Base-by-base conservation (phyloP, 768 basidiomycete species). In the Tricholoma matsutake region DNA sequence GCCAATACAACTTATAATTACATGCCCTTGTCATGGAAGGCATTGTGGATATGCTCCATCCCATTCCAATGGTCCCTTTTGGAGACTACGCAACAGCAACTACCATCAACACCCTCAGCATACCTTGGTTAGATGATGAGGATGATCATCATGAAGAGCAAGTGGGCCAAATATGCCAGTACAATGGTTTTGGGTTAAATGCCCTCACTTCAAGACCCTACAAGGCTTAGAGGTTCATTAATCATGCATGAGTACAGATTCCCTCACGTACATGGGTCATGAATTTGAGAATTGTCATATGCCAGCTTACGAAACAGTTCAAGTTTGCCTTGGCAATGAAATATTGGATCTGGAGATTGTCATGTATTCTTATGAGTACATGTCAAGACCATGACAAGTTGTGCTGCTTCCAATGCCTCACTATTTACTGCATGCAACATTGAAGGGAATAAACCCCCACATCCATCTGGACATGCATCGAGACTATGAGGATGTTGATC, bases 341-440 rank as follows among this genome's bases (percentile, higher is more conserved):
- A 72, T 6, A 71, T 73, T 59, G 57, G 67, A 32, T 71, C 73
- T 10, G 56, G 67, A 0, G 68, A 75, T 25, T 58, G 69, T 0
- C 66, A 68, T n/a, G 8, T 43, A 43, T 18, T 5, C n/a, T 0
- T 71, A 67, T 45, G 20, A 34, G 2, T 41, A 57, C 16, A 58
- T 75, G 2, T 13, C 43, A 0, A 65, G 73, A 6, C 60, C 66
- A 0, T 71, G 68, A 43, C 6, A 18, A 43, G 41, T 11, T 43
- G n/a, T 9, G n/a, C 11, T 11, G 3, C 14, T 18, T 43, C 41
- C 41, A 10, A 3, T 14, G 3, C 37, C 13, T 8, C 37, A 39
- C 13, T 4, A 14, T 37, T 14, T 11, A 13, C 32, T 32, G 9
- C 32, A 32, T 9, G 11, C 13, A 14, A 14, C 37, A 8, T 37